A percentile compares a stretch with the other conserved stretches of the same genome.
Evolutionary conservation across 2,329 filamentous ascomycete species (phyloP).

Genomic region (Aureobasidium sp.): DNA sequence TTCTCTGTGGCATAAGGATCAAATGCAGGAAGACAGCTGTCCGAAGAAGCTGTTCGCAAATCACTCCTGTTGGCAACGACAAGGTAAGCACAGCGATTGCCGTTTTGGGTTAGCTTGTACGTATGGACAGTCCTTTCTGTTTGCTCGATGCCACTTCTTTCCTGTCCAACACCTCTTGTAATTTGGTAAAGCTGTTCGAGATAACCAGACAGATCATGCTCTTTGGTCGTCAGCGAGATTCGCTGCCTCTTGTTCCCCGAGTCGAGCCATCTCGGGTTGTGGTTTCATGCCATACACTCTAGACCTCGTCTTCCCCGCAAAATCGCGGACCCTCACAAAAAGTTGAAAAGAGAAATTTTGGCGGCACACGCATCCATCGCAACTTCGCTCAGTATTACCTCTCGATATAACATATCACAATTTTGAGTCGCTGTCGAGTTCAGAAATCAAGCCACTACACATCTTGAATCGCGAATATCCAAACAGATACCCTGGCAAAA

Average conservation of each 20-base stretch:
- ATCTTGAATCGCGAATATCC: background rate
- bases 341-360: slow-evolving; percentile 5
- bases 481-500: background rate
- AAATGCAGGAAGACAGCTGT: background rate
- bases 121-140: background rate
- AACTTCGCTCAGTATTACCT: background rate
- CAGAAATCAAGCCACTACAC: fast-evolving
- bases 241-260: background rate
- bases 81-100: background rate
- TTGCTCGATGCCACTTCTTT: background rate
- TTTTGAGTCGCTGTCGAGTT: too few species aligned
- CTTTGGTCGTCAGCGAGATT: background rate
- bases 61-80: background rate
- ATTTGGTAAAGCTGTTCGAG: background rate
- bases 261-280: background rate
- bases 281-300: background rate
- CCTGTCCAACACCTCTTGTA: background rate
- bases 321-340: background rate
- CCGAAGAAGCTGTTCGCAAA: background rate
- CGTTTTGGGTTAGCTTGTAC: background rate
- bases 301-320: background rate
- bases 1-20: background rate
- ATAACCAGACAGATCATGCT: too few species aligned
- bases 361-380: background rate
- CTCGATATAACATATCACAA: background rate